Percentiles rank a stretch among this genome's conserved stretches.
These are phyloP conservation scores for Magnaporthiopsis incrustans DNA, from an alignment of 2,329 filamentous ascomycete genomes.

Conservation along the genomic window DNA sequence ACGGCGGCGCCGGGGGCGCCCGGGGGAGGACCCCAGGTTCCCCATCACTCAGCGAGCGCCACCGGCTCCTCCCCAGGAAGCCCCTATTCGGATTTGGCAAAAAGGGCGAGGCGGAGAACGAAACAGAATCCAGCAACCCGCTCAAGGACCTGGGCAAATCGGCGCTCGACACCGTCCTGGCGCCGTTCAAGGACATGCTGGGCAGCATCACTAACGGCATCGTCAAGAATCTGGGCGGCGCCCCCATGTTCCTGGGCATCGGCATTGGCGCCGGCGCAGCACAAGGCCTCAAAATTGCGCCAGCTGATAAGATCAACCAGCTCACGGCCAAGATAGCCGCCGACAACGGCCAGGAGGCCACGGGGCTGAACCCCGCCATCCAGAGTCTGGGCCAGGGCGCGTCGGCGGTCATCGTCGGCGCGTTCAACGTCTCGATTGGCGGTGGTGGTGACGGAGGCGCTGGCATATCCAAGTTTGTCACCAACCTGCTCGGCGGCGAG, in stretches of 20 bases:
- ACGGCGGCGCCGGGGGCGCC: not conserved
- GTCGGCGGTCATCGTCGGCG: slow-evolving; percentile 19
- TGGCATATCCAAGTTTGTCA: not conserved
- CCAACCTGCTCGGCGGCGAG: slow-evolving; percentile 7
- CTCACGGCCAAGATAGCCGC: slow-evolving; percentile 14
- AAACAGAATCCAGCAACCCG: not conserved
- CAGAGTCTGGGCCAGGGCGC: slow-evolving; percentile 22
- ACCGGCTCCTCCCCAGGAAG: not conserved
- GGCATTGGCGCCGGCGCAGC: slow-evolving; percentile 17
- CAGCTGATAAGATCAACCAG: slow-evolving; percentile 11
- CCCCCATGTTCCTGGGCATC: slow-evolving; percentile 16
- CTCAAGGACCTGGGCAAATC: not conserved
- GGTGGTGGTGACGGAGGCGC: not conserved
- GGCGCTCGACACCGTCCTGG: not conserved
- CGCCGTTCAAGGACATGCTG: slow-evolving; percentile 2
- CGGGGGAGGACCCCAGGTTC: not conserved
- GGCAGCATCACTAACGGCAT: slow-evolving; percentile 2
- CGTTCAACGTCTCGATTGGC: slow-evolving; percentile 14
- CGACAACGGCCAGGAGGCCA: slow-evolving; percentile 21
- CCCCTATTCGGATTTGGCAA: not conserved
- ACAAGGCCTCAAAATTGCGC: slow-evolving; percentile 15
- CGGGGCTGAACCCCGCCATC: slow-evolving; percentile 21
- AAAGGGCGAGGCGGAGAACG: not conserved
- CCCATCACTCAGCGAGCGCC: not conserved
- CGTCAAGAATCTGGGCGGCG: slow-evolving; percentile 9